Percentiles rank a stretch among this genome's conserved stretches.
Conservation (phyloP, 768 basidiomycete genomes). For the Lentinula boryana region DNA sequence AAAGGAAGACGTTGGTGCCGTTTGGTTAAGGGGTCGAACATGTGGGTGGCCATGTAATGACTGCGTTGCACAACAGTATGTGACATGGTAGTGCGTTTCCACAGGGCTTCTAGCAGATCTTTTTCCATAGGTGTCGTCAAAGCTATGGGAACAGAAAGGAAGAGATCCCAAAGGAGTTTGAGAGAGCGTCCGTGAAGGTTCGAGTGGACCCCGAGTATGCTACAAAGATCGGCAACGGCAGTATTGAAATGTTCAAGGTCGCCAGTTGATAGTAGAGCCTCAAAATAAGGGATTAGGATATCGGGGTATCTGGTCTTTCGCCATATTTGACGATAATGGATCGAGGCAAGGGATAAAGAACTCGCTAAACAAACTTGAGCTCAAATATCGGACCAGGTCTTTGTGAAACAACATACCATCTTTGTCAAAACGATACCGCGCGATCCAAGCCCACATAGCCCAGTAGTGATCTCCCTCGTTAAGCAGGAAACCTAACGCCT, state of each 20-base stretch:
- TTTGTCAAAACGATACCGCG: slow-evolving; percentile 14
- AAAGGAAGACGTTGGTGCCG: slow-evolving; percentile 6
- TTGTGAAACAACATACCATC: neutral
- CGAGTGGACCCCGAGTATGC: slow-evolving; percentile 24
- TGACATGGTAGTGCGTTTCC: slow-evolving; percentile 20
- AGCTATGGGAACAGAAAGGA: slow-evolving; percentile 20
- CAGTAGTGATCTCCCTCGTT: slow-evolving; percentile 52
- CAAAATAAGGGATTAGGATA: slow-evolving; percentile 42
- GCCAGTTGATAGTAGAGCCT: slow-evolving; percentile 26
- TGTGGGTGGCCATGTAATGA: slow-evolving; percentile 1
- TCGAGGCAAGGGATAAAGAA: slow-evolving; percentile 26
- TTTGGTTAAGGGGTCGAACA: slow-evolving; percentile 2
- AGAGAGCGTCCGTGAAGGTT: slow-evolving; percentile 29
- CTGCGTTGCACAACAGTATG: neutral
- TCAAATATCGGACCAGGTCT: neutral
- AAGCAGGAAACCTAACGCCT: slow-evolving; percentile 23
- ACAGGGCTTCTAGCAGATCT: slow-evolving; percentile 28
- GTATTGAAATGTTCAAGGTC: slow-evolving; percentile 20
- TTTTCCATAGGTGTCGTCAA: slow-evolving; percentile 23
- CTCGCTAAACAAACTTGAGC: neutral
- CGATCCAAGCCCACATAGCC: slow-evolving; percentile 47
- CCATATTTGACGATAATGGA: slow-evolving; percentile 35
- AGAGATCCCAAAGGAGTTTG: slow-evolving; percentile 34
- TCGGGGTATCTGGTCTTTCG: slow-evolving; percentile 29
- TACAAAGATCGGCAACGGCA: slow-evolving; percentile 30